phyloP scores from a whole-genome alignment of 1,284 basidiomycete species.

The Singerocomus inundabilis region DNA sequence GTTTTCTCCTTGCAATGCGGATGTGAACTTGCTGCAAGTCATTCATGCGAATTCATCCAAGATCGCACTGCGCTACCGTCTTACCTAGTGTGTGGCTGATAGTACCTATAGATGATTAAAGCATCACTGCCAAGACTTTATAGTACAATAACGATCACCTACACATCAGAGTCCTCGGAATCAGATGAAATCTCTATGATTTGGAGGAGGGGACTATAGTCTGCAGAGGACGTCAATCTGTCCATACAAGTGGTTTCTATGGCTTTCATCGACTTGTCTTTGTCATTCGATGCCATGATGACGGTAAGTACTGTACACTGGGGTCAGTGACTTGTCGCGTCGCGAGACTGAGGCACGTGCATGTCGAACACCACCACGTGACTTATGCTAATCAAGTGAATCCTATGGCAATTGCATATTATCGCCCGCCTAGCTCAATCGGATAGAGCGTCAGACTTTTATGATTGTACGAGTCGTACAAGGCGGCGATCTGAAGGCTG shows the following conservation, averaged over 20 bases:
- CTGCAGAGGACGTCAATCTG: neutral
- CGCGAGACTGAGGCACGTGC: conserved; percentile 14
- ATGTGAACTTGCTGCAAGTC: conserved; percentile 6
- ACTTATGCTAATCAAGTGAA: neutral
- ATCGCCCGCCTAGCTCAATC: conserved; percentile 81
- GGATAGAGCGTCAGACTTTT: conserved; percentile 80
- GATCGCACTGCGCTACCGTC: neutral
- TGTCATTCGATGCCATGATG: conserved; percentile 11
- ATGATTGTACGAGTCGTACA: conserved; percentile 29
- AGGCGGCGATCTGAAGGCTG: conserved; percentile 65
- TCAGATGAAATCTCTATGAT: conserved; percentile 57
- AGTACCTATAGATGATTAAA: conserved; percentile 10
- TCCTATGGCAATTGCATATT: too few species aligned
- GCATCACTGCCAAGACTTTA: neutral
- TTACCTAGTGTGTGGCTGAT: conserved; percentile 14
- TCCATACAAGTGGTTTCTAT: neutral
- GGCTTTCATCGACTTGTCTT: conserved; percentile 15
- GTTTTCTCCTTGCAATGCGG: neutral
- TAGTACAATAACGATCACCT: conserved; percentile 1
- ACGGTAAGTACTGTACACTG: neutral
- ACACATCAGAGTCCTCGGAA: conserved; percentile 40
- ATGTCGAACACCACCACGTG: conserved; percentile 18
- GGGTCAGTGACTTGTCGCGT: neutral
- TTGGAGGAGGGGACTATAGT: conserved; percentile 15
- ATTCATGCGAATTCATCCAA: neutral